phyloP scores from a whole-genome alignment of 225 moss, liverwort and hornwort genomes.

The Physcomitrium patens region DNA sequence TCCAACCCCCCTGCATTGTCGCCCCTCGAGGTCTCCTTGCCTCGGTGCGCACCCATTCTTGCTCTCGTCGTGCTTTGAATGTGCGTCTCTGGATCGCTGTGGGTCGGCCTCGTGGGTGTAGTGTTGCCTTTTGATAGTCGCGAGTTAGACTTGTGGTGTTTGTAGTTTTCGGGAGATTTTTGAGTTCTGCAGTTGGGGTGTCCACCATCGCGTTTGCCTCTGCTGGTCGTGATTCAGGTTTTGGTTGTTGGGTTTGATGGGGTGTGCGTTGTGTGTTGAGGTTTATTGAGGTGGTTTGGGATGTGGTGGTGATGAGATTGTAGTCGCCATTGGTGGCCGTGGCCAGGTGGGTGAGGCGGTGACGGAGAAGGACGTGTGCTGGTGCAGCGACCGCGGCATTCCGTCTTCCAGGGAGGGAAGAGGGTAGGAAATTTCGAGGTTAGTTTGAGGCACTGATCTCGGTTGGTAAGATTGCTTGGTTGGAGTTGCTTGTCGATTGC shows the following conservation, averaged over 20 bases:
- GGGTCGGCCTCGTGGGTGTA: background rate
- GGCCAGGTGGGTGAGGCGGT: background rate
- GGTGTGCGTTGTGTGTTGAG: background rate
- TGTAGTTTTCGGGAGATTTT: background rate
- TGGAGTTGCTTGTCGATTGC: background rate
- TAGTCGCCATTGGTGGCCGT: slow-evolving; percentile 2
- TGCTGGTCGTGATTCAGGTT: no score
- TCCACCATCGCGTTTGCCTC: background rate
- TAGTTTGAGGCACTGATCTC: background rate
- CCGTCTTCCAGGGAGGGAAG: no score
- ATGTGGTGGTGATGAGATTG: background rate
- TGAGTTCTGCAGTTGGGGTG: background rate
- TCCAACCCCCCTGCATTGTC: background rate
- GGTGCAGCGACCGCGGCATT: background rate
- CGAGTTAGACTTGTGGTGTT: background rate
- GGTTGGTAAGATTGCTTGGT: background rate
- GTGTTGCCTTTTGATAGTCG: background rate
- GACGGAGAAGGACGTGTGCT: background rate
- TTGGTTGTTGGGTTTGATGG: background rate
- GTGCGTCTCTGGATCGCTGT: background rate
- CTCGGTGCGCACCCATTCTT: background rate
- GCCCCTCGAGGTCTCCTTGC: background rate
- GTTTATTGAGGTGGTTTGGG: background rate
- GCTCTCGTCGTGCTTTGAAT: background rate
- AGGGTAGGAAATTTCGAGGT: background rate